Evolutionary conservation across 306 rosid species (phyloP).

Genomic region (Canavalia gladiata): DNA sequence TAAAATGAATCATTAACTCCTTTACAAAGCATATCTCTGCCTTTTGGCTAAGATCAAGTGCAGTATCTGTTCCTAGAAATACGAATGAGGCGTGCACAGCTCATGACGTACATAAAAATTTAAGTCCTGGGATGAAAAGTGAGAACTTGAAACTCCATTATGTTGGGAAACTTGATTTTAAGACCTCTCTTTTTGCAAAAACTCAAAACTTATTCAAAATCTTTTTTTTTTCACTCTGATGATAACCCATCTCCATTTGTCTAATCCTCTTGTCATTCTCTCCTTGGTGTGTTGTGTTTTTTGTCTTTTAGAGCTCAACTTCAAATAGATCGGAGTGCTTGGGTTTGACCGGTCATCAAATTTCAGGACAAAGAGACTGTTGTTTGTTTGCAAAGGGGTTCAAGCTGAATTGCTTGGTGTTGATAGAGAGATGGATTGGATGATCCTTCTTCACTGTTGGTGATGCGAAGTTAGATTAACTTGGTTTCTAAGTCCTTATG

Average conservation of each 20-base stretch:
- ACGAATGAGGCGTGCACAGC: no score
- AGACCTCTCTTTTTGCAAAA: background rate
- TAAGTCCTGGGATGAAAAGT: background rate
- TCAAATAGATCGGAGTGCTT: slow-evolving; percentile 52
- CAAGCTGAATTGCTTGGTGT: slow-evolving; percentile 58
- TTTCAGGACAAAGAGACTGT: slow-evolving; percentile 49
- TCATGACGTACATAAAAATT: no score
- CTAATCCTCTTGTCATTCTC: slow-evolving; percentile 36
- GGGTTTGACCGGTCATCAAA: slow-evolving; percentile 45
- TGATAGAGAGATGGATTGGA: slow-evolving; percentile 69
- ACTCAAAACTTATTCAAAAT: slow-evolving; percentile 25
- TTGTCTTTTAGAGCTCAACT: slow-evolving; percentile 49
- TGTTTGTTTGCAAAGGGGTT: slow-evolving; percentile 46
- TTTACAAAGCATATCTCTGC: no score
- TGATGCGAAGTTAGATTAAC: slow-evolving; percentile 4
- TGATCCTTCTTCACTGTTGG: slow-evolving; percentile 33
- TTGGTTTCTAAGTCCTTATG: background rate
- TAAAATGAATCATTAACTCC: no score
- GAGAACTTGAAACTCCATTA: background rate
- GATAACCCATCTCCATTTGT: background rate
- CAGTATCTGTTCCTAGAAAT: no score
- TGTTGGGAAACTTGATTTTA: slow-evolving; percentile 40
- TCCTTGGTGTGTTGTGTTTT: slow-evolving; percentile 39
- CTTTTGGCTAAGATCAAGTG: no score
- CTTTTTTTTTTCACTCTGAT: slow-evolving; percentile 5